Evolutionary conservation across 495 filamentous ascomycete genomes (phyloP).

Genomic region (Pseudevernia furfuracea): DNA sequence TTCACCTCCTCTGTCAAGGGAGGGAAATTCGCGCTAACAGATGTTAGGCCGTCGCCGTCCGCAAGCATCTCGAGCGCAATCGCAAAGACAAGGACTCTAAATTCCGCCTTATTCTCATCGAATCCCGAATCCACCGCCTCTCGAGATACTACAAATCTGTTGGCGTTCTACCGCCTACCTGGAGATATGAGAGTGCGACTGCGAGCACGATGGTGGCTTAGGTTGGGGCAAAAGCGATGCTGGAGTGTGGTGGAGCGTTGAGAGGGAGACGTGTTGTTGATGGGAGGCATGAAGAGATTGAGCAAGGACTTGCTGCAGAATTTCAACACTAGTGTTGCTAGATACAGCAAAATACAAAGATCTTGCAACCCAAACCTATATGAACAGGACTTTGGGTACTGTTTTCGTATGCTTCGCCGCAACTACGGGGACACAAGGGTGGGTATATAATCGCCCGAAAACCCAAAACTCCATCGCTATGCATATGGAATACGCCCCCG

Average conservation of each 20-base stretch:
- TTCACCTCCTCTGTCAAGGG: not conserved
- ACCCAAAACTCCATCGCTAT: constrained; percentile 19
- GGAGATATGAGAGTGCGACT: constrained; percentile 81
- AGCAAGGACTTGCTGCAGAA: not conserved
- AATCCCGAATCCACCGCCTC: constrained; percentile 98
- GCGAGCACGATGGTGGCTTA: constrained; percentile 51
- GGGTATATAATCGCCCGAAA: constrained; percentile 5
- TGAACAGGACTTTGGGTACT: not conserved
- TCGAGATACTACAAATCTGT: constrained; percentile 98
- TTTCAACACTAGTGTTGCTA: constrained; percentile 5
- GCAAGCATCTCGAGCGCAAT: constrained; percentile 99
- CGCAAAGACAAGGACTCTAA: constrained; percentile 99
- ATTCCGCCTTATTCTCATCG: constrained; percentile 99
- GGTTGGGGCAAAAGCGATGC: not conserved
- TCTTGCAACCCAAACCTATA: too few relatives aligned
- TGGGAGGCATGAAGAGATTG: not conserved
- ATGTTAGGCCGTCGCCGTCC: constrained; percentile 82
- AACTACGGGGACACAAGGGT: not conserved
- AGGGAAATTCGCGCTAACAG: not conserved
- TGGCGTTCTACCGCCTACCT: constrained; percentile 94
- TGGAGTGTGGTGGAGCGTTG: constrained; percentile 9
- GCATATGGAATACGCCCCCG: not conserved
- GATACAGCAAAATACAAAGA: constrained; percentile 1
- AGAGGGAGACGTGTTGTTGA: not conserved
- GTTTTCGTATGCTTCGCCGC: not conserved